Conservation (phyloP, 441 rosid genomes). For the Flueggea neowawraea region DNA sequence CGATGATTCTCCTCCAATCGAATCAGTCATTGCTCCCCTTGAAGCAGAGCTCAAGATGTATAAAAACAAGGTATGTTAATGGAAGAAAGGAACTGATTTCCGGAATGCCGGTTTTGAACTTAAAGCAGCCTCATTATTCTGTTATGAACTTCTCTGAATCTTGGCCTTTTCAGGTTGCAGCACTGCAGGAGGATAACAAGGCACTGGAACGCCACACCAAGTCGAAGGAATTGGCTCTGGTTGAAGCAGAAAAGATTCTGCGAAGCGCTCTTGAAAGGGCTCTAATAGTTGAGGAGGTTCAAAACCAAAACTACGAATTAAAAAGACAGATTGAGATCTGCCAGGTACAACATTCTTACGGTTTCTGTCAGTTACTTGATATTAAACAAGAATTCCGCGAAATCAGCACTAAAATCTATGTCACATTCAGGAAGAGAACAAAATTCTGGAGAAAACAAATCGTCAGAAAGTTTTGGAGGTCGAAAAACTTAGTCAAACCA, state of each 20-base stretch:
- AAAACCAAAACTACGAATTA: conserved; percentile 84
- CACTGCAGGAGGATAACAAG: conserved; percentile 81
- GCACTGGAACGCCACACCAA: conserved; percentile 94
- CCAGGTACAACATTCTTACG: conserved; percentile 32
- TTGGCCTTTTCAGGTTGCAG: conserved; percentile 42
- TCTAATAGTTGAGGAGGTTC: conserved; percentile 89
- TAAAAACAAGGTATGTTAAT: conserved; percentile 53
- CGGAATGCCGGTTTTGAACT: not conserved
- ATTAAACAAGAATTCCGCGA: not conserved
- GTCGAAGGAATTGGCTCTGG: conserved; percentile 77
- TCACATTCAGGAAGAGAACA: conserved; percentile 76
- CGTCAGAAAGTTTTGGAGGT: conserved; percentile 90
- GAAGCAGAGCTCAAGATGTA: conserved; percentile 80
- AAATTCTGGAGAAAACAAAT: conserved; percentile 82
- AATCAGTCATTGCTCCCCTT: conserved; percentile 76
- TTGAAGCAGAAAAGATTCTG: conserved; percentile 92
- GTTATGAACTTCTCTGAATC: not conserved
- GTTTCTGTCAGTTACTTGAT: not conserved
- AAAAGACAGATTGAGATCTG: conserved; percentile 86
- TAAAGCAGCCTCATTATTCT: not conserved
- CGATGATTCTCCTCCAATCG: conserved; percentile 53
- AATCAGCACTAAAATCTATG: not conserved
- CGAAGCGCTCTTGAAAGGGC: conserved; percentile 83
- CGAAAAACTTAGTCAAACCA: conserved; percentile 82
- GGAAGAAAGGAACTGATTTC: not conserved